phyloP scores from a whole-genome alignment of 2,329 filamentous ascomycete species.

The Stagonosporopsis tanaceti region DNA sequence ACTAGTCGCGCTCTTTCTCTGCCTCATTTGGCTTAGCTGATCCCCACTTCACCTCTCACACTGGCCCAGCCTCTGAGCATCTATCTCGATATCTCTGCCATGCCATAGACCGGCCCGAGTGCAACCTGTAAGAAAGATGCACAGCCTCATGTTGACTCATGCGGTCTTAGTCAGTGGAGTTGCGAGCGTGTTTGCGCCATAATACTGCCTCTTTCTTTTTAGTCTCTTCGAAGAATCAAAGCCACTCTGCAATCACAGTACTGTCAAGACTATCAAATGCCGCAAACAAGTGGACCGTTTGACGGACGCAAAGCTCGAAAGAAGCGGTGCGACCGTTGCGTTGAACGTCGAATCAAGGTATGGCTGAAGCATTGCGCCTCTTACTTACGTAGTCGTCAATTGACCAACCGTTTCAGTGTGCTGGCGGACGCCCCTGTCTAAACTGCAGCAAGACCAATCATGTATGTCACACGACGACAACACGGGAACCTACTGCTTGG shows the following conservation, averaged over 20 bases:
- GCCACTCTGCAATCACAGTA: neutral
- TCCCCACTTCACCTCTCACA: neutral
- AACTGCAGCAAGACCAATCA: conserved; percentile 30
- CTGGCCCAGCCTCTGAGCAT: neutral
- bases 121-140: neutral
- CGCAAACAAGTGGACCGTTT: conserved; percentile 31
- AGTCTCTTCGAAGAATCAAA: neutral
- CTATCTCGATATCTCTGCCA: neutral
- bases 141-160: neutral
- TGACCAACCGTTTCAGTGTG: conserved; percentile 24
- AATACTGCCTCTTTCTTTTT: conserved; percentile 8
- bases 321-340: conserved; percentile 37
- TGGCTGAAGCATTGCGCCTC: neutral
- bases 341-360: conserved; percentile 39
- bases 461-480: conserved; percentile 20
- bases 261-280: conserved; percentile 14
- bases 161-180: too few species aligned
- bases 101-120: neutral
- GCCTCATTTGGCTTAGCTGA: neutral
- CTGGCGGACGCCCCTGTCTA: conserved; percentile 33
- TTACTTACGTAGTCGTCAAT: neutral
- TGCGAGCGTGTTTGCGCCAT: neutral
- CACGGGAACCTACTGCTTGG: conserved; percentile 9
- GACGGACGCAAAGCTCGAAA: conserved; percentile 40
- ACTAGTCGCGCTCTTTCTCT: neutral